Evolutionary conservation across 2,329 filamentous ascomycete genomes (phyloP).

Genomic region (Dactylellina cionopaga): DNA sequence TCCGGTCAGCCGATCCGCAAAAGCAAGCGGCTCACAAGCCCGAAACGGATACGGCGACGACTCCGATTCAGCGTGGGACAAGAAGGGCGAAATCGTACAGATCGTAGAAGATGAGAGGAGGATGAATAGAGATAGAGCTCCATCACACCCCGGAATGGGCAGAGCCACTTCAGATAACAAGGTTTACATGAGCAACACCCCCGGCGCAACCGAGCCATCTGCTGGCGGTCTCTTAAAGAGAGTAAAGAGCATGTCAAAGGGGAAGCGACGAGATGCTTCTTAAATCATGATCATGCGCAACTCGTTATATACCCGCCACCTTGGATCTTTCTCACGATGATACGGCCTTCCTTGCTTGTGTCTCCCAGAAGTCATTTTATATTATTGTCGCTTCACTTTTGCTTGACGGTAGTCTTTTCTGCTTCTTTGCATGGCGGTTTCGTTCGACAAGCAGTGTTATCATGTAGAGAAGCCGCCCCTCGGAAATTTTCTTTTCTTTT

Average conservation of each 20-base stretch:
- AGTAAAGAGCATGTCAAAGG: constrained; percentile 58
- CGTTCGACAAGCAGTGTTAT: constrained; percentile 10
- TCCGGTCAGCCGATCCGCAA: constrained; percentile 59
- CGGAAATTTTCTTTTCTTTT: constrained; percentile 19
- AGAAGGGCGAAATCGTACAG: constrained; percentile 69
- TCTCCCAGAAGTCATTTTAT: not conserved
- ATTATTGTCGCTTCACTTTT: constrained; percentile 1
- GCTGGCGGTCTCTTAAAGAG: constrained; percentile 56
- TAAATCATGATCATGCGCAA: not conserved
- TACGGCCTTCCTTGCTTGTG: not conserved
- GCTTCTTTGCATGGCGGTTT: constrained; percentile 9
- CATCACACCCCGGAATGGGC: constrained; percentile 53
- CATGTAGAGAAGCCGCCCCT: constrained; percentile 4
- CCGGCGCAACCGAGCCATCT: constrained; percentile 42
- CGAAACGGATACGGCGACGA: constrained; percentile 86
- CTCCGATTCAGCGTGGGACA: constrained; percentile 74
- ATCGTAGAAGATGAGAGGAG: constrained; percentile 62
- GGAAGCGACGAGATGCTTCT: constrained; percentile 56
- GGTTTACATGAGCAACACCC: constrained; percentile 12
- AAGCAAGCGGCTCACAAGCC: constrained; percentile 62
- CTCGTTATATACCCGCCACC: not conserved
- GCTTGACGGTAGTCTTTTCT: not conserved
- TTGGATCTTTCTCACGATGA: not conserved
- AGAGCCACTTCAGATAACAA: constrained; percentile 50
- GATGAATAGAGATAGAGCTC: constrained; percentile 56